A percentile compares a stretch with the other conserved stretches of the same genome.
phyloP scores from a whole-genome alignment of 108 stramenopile genomes.

The Skeletonema tropicum region DNA sequence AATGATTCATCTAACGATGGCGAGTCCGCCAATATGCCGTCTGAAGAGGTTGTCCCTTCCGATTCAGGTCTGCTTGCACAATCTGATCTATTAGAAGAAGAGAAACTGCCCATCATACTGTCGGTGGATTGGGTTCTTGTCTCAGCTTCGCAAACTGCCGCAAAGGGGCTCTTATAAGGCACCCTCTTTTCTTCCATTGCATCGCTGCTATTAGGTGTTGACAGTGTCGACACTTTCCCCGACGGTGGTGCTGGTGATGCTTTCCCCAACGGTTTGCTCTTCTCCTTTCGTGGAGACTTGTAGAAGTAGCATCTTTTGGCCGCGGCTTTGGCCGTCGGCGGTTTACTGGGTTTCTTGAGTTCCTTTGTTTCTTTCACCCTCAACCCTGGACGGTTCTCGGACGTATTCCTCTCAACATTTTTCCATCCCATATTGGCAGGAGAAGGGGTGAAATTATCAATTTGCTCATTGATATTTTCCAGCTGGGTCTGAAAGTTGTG shows the following conservation, averaged over 20 bases:
- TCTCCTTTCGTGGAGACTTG: slow-evolving; percentile 12
- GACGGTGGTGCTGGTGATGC: too few relatives aligned
- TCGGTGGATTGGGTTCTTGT: background rate
- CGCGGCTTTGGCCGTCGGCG: slow-evolving; percentile 8
- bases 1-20: background rate
- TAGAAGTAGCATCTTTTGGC: slow-evolving; percentile 25
- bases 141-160: background rate
- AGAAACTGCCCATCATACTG: background rate
- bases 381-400: too few relatives aligned
- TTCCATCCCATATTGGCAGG: background rate
- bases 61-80: background rate
- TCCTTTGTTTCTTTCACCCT: slow-evolving; percentile 6
- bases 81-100: background rate
- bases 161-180: background rate
- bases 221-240: background rate
- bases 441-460: slow-evolving; percentile 16
- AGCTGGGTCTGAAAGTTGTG: slow-evolving; percentile 26
- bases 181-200: background rate
- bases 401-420: background rate
- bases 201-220: background rate
- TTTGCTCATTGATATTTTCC: slow-evolving; percentile 18
- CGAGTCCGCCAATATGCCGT: background rate
- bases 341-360: background rate
- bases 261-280: background rate
- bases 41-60: background rate